Conservation (phyloP, 345 rosid genomes). For the Hevea brasiliensis region DNA sequence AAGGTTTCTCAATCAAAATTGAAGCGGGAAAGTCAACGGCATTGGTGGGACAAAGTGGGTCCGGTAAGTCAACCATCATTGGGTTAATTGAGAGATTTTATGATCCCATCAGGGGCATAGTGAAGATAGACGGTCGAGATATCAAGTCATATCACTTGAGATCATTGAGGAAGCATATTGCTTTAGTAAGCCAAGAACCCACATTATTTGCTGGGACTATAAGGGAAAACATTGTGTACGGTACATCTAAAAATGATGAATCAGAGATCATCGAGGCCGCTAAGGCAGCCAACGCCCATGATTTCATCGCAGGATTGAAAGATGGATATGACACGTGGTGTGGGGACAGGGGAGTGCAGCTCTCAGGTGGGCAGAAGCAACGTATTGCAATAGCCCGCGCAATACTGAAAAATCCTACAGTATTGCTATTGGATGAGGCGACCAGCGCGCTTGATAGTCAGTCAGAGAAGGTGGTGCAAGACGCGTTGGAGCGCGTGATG, state of each 20-base stretch:
- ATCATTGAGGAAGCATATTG: slow-evolving; percentile 24
- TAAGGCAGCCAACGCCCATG: slow-evolving; percentile 31
- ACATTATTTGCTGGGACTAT: slow-evolving; percentile 23
- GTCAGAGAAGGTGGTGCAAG: slow-evolving; percentile 36
- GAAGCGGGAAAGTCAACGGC: slow-evolving; percentile 36
- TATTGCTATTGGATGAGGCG: slow-evolving; percentile 36
- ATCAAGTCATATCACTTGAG: slow-evolving; percentile 24
- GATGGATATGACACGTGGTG: slow-evolving; percentile 37
- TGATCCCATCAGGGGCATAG: slow-evolving; percentile 19
- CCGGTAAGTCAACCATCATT: slow-evolving; percentile 34
- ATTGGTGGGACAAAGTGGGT: slow-evolving; percentile 37
- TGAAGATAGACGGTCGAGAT: slow-evolving; percentile 31
- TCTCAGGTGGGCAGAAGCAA: slow-evolving; percentile 43
- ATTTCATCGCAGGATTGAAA: slow-evolving; percentile 25
- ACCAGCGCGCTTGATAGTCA: slow-evolving; percentile 40
- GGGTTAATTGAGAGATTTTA: slow-evolving; percentile 31
- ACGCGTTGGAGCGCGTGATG: slow-evolving; percentile 40
- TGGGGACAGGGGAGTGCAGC: slow-evolving; percentile 35
- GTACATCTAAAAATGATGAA: slow-evolving; percentile 11
- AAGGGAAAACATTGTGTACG: slow-evolving; percentile 26
- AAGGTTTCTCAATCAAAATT: slow-evolving; percentile 23
- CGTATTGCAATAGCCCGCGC: slow-evolving; percentile 40
- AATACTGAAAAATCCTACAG: slow-evolving; percentile 26
- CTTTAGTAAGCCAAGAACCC: slow-evolving; percentile 37
- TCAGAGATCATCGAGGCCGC: slow-evolving; percentile 29